These are phyloP conservation scores for Mikania micrantha DNA, from an alignment of 129 eudicot species.

Conservation along the genomic window DNA sequence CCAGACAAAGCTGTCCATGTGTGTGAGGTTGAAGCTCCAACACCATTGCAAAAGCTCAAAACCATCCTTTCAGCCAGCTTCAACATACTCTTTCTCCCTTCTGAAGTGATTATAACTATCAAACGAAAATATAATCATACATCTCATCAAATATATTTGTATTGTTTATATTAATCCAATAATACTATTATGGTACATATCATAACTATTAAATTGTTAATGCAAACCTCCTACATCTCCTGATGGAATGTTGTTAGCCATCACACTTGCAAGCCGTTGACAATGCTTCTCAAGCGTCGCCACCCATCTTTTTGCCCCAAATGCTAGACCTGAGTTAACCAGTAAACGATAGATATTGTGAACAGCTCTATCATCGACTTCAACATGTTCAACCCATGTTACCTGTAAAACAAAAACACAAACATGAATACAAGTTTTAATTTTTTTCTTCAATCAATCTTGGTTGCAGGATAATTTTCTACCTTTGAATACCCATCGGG, in stretches of 20 bases:
- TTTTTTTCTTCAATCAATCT: background rate
- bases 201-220: too few relatives aligned
- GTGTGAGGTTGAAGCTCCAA: conserved; percentile 37
- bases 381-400: conserved; percentile 66
- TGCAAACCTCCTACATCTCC: conserved; percentile 29
- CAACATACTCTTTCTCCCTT: conserved; percentile 41
- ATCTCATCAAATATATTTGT: too few relatives aligned
- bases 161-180: background rate
- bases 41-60: conserved; percentile 41
- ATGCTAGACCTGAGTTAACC: conserved; percentile 46
- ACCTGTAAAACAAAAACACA: conserved; percentile 22
- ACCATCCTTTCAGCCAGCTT: conserved; percentile 51
- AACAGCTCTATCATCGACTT: conserved; percentile 38
- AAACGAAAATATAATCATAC: too few relatives aligned
- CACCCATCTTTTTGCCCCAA: conserved; percentile 60
- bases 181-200: too few relatives aligned
- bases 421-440: background rate
- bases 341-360: conserved; percentile 33
- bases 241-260: conserved; percentile 29
- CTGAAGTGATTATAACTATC: conserved; percentile 27
- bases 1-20: conserved; percentile 48
- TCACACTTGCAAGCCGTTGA: conserved; percentile 36
- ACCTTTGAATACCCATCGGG: conserved; percentile 59
- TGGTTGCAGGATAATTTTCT: background rate
- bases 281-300: conserved; percentile 45